Base-by-base conservation (phyloP, 2,329 filamentous ascomycete genomes). In the Aspergillus ochraceoroseus region DNA sequence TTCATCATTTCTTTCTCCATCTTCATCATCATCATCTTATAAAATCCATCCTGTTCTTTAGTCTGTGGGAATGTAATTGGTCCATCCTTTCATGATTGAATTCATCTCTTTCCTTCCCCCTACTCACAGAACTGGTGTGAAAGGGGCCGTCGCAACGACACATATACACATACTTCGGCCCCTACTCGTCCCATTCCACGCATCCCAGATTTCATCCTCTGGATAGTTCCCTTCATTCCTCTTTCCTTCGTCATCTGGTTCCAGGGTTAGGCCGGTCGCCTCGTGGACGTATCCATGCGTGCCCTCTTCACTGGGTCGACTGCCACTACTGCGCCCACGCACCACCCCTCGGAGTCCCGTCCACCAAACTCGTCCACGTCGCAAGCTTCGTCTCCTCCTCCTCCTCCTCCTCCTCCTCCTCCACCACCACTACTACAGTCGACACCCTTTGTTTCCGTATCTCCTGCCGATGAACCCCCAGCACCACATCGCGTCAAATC, bases 201-300 rank as follows among this genome's bases (percentile, higher is more conserved):
- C n/a, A n/a, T n/a, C n/a, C n/a, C n/a, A n/a, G n/a, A n/a, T 22
- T 22, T 9, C 9, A 9, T 22, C 9, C 5, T 22, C 20, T 22
- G 20, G 20, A 9, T 22, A 22, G 20, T 22, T 9, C 20, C 5
- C 20, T 5, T 34, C 26, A 40, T 37, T 37, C 38, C 40, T 29
- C 36, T 28, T 30, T 20, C 34, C 29, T 40, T 44, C 41, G 44
- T 43, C 46, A 35, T 37, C 36, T 39, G 47, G 32, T 36, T n/a
- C 34, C 32, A 44, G 48, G 41, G 39, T 47, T 53, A 49, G 49
- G 51, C 46, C 48, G 44, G 46, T 45, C 45, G 47, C 41, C 40
- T 49, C 35, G 48, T 44, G 45, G 45, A 49, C 45, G 38, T 54
- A 51, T 55, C 61, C 57, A 66, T 66, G 61, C 62, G 60, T 58